phyloP scores from a whole-genome alignment of 768 basidiomycete genomes.

The Tremella mesenterica region DNA sequence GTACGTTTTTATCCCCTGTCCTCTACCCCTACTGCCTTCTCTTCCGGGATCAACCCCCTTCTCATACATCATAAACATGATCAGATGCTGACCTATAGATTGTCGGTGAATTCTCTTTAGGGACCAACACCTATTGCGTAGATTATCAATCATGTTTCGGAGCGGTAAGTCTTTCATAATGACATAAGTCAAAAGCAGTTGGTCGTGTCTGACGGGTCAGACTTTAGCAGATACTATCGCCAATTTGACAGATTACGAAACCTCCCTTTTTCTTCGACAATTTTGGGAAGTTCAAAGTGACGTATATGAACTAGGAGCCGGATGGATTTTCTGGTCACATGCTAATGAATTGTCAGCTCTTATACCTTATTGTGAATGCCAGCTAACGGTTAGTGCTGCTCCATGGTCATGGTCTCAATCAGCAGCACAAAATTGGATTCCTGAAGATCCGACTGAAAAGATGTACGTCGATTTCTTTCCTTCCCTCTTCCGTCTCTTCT shows the following conservation, averaged over 20 bases:
- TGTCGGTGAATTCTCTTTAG: slow-evolving; percentile 35
- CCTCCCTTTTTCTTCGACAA: slow-evolving; percentile 28
- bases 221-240: slow-evolving; percentile 17
- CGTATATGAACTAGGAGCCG: slow-evolving; percentile 32
- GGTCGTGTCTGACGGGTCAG: not conserved
- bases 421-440: slow-evolving; percentile 36
- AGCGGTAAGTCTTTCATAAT: not conserved
- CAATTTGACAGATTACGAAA: slow-evolving; percentile 26
- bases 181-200: not conserved
- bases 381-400: slow-evolving; percentile 14
- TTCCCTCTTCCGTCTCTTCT: not conserved
- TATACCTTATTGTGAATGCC: not conserved
- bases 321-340: slow-evolving; percentile 33
- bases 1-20: slow-evolving; percentile 11
- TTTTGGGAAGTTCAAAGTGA: slow-evolving; percentile 39
- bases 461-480: slow-evolving; percentile 19
- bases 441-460: slow-evolving; percentile 28
- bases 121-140: slow-evolving; percentile 33
- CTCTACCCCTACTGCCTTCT: not conserved
- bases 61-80: not conserved
- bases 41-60: not conserved
- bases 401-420: slow-evolving; percentile 36
- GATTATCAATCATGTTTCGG: slow-evolving; percentile 34
- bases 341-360: slow-evolving; percentile 17
- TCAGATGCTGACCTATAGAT: slow-evolving; percentile 12